Conservation (phyloP, 495 filamentous ascomycete species). For the Penicillium macrosclerotiorum region DNA sequence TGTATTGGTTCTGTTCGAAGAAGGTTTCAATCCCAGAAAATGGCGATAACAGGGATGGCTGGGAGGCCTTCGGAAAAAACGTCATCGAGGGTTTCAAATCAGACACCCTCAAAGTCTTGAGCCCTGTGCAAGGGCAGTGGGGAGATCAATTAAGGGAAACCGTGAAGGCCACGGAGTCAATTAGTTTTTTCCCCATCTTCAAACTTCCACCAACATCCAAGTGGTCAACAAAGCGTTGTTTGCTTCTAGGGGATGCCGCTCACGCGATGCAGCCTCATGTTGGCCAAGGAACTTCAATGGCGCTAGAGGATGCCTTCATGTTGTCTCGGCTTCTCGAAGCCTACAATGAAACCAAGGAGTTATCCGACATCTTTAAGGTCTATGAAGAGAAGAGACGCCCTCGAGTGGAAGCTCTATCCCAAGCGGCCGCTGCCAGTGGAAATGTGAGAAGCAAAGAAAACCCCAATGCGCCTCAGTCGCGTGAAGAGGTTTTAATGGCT, state of each 20-base stretch:
- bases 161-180: not conserved
- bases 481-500: too few species aligned
- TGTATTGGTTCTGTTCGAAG: not conserved
- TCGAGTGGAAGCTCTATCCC: not conserved
- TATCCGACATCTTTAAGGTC: not conserved
- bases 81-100: not conserved
- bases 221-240: not conserved
- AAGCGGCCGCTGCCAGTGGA: too few species aligned
- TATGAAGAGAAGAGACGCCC: not conserved
- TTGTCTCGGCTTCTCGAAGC: slow-evolving; percentile 1
- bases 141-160: not conserved
- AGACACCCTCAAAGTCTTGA: not conserved
- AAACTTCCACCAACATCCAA: not conserved
- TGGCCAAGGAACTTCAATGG: not conserved
- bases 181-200: not conserved
- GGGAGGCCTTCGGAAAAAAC: not conserved
- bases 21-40: slow-evolving; percentile 1
- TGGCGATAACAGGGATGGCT: not conserved
- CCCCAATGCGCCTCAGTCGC: too few species aligned
- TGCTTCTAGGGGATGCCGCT: slow-evolving; percentile 1
- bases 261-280: slow-evolving; percentile 4
- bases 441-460: too few species aligned
- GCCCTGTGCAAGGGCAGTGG: not conserved
- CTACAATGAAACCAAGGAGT: not conserved
- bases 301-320: slow-evolving; percentile 1